Evolutionary conservation across 805 yeast species (phyloP), one percentile per base, ranked within the genome.

Genomic region (Suhomyces kilbournensis): DNA sequence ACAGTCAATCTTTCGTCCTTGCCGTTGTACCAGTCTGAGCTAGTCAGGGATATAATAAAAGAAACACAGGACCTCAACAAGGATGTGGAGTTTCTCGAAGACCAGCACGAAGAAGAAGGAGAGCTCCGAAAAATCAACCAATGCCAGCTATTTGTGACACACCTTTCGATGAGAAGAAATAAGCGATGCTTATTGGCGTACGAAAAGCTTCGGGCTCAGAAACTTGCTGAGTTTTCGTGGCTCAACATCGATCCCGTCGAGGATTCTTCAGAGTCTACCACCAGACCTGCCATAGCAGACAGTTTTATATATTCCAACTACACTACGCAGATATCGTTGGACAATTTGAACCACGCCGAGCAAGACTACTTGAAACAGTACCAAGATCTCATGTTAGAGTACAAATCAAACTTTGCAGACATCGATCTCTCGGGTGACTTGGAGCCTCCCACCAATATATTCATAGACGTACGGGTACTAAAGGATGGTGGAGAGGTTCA

Each of bases 401-500:
- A 86, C 70, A 92, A 90, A 63, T 88, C 94, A 8, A 80, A 81
- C 3, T 83, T 90, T 70, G 80, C 89, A 0, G 97, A 91, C 58
- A 71, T 93, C 15, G 99, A 94, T 63, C 71, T 94, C 23, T 82
- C 93, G 26, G 98, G 97, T 0, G 83, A 89, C n/a, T 64, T 94
- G 58, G 88, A 81, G 20, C 99, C 99, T 0, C 98, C 99, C 1
- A 81, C 80, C 35, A 96, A 90, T 59, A 88, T 94, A 26, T 94
- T 93, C 60, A 88, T 93, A 8, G 99, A 93, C 63, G 98, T 94
- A 4, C 75, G 99, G 53, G 98, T 93, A 7, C 70, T 93, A 48
- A 88, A 88, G 65, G 96, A 93, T 62, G 97, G 96, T 0, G 99
- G 99, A 1, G 98, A 94, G 65, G 90, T 93, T 34, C 97, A 92